A percentile compares a stretch with the other conserved stretches of the same genome.
Conservation (phyloP, 768 basidiomycete species). For the Sarcodon aspratus region DNA sequence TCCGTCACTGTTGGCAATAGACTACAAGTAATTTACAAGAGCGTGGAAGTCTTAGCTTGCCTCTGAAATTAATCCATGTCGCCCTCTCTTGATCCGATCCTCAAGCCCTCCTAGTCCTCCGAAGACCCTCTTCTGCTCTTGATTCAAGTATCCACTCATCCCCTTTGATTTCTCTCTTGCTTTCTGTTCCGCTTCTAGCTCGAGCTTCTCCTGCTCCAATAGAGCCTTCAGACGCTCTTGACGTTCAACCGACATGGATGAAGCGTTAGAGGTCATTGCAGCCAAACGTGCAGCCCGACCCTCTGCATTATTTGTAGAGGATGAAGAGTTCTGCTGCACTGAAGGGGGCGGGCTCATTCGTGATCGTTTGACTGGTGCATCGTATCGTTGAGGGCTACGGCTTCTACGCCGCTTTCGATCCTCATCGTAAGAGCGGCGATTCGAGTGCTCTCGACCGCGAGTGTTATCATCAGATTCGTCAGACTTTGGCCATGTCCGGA, state of each 20-base stretch:
- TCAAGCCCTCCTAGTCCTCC: conserved; percentile 69
- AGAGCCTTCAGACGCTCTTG: conserved; percentile 58
- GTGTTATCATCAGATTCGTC: conserved; percentile 39
- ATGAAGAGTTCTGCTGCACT: conserved; percentile 9
- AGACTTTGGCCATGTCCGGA: conserved; percentile 35
- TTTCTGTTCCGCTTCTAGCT: conserved; percentile 60
- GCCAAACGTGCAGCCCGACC: conserved; percentile 82
- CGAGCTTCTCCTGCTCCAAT: conserved; percentile 68
- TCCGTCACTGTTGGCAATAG: too few relatives aligned
- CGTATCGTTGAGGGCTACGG: conserved; percentile 23
- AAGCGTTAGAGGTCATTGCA: conserved; percentile 75
- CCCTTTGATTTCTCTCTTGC: conserved; percentile 63
- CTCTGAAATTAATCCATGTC: conserved; percentile 16
- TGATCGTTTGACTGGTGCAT: conserved; percentile 32
- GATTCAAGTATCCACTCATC: conserved; percentile 69
- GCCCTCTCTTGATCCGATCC: conserved; percentile 64
- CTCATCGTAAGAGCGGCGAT: conserved; percentile 15
- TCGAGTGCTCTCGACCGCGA: conserved; percentile 14
- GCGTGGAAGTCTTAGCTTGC: too few relatives aligned
- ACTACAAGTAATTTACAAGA: too few relatives aligned
- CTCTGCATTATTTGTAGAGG: conserved; percentile 18
- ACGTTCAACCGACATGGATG: conserved; percentile 53
- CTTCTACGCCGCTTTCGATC: conserved; percentile 27
- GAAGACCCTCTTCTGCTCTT: conserved; percentile 80
- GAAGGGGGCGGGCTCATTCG: conserved; percentile 35